Conservation (phyloP, 1,284 basidiomycete genomes). For the Cryptococcus wingfieldii region DNA sequence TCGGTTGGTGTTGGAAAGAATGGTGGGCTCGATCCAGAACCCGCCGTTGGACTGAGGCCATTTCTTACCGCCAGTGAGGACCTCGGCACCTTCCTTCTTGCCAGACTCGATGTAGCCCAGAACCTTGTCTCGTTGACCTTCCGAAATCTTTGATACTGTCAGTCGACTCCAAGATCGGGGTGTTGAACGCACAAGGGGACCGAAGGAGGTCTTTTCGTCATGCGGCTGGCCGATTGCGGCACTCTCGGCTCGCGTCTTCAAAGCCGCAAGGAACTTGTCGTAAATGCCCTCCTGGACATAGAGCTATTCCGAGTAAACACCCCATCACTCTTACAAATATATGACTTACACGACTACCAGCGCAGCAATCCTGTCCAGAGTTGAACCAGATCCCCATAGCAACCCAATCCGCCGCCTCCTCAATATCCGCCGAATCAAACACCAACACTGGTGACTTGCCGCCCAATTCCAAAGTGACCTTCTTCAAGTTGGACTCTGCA, state of each 20-base stretch:
- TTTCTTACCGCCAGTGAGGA: slow-evolving; percentile 66
- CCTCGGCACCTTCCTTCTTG: slow-evolving; percentile 74
- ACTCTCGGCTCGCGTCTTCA: slow-evolving; percentile 13
- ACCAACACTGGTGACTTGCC: slow-evolving; percentile 77
- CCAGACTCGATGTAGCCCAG: slow-evolving; percentile 85
- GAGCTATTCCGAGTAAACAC: slow-evolving; percentile 15
- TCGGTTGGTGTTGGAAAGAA: slow-evolving; percentile 72
- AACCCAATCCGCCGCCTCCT: slow-evolving; percentile 76
- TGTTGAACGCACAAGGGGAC: background rate
- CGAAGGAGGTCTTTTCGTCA: slow-evolving; percentile 2
- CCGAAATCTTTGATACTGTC: slow-evolving; percentile 63
- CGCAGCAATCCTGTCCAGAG: slow-evolving; percentile 35
- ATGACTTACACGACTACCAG: slow-evolving; percentile 62
- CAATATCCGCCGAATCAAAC: slow-evolving; percentile 56
- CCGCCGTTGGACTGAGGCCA: slow-evolving; percentile 62
- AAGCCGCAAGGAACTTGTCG: slow-evolving; percentile 40
- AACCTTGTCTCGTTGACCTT: slow-evolving; percentile 58
- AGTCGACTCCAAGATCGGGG: background rate
- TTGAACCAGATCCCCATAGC: slow-evolving; percentile 57
- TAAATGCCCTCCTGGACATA: slow-evolving; percentile 80
- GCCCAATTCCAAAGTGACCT: slow-evolving; percentile 89
- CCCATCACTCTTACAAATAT: too few species aligned
- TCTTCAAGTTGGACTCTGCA: slow-evolving; percentile 55
- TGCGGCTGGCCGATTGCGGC: background rate
- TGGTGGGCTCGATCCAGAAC: slow-evolving; percentile 60